A percentile compares a stretch with the other conserved stretches of the same genome.
Evolutionary conservation across 495 filamentous ascomycete genomes (phyloP).

Genomic region (Hyaloscypha bicolor): DNA sequence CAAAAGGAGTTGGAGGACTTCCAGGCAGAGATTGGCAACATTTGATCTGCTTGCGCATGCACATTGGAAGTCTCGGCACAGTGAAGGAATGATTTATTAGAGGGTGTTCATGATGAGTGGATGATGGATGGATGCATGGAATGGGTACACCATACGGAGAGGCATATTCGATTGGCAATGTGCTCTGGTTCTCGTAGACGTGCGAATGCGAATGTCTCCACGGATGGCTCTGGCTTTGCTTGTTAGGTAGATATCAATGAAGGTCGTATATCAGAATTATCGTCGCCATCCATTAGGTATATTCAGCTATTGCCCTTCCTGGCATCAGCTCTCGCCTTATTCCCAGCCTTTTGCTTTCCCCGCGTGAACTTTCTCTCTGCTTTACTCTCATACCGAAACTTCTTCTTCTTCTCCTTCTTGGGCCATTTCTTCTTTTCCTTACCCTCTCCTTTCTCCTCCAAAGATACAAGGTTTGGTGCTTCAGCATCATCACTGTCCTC

Average conservation of each 20-base stretch:
- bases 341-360: constrained; percentile 68
- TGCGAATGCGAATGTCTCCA: neutral
- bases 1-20: constrained; percentile 93
- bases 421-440: constrained; percentile 52
- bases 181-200: neutral
- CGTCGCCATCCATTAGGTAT: neutral
- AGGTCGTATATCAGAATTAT: constrained; percentile 12
- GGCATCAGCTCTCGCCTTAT: constrained; percentile 40
- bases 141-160: constrained; percentile 4
- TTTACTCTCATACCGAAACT: constrained; percentile 91
- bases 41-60: constrained; percentile 54
- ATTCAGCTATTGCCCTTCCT: constrained; percentile 31
- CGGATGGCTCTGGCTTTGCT: constrained; percentile 8
- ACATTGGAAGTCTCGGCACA: neutral
- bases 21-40: constrained; percentile 84
- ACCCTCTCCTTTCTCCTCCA: constrained; percentile 36
- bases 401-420: constrained; percentile 81
- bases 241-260: constrained; percentile 17
- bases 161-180: constrained; percentile 11
- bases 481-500: constrained; percentile 49
- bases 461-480: constrained; percentile 35
- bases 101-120: constrained; percentile 12
- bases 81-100: neutral
- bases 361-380: constrained; percentile 66
- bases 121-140: constrained; percentile 1